These are phyloP conservation scores for Pythium dissotocum DNA, from an alignment of 352 stramenopile species.

Conservation along the genomic window DNA sequence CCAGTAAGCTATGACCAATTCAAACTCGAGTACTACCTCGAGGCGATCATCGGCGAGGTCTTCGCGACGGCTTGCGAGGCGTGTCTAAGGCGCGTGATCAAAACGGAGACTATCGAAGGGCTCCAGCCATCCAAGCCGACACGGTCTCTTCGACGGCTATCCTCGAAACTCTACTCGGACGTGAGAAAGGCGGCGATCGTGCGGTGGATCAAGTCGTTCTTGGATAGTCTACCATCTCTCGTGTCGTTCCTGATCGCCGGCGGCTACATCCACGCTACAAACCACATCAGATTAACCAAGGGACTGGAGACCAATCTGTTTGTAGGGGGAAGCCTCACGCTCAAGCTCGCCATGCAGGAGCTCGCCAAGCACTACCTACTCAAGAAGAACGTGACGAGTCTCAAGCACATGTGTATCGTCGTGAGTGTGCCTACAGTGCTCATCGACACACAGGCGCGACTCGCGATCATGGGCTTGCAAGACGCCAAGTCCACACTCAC, in stretches of 20 bases:
- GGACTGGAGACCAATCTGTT: constrained; percentile 19
- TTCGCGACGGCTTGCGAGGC: background rate
- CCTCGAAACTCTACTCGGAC: background rate
- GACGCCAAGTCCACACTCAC: constrained; percentile 23
- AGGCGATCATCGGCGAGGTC: background rate
- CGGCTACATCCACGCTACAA: constrained; percentile 8
- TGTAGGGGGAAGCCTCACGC: constrained; percentile 30
- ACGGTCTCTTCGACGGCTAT: background rate
- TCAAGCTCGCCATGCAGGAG: constrained; percentile 43
- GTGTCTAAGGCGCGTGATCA: background rate
- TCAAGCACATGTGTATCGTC: constrained; percentile 16
- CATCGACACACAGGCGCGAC: constrained; percentile 40
- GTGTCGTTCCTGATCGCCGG: constrained; percentile 4
- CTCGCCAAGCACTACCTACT: constrained; percentile 31
- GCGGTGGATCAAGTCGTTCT: background rate
- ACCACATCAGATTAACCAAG: background rate
- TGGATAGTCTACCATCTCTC: constrained; percentile 3
- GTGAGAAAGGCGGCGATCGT: background rate
- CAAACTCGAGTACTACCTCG: constrained; percentile 14
- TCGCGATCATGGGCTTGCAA: constrained; percentile 37
- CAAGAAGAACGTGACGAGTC: constrained; percentile 14
- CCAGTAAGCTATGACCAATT: background rate
- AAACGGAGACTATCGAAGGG: constrained; percentile 5
- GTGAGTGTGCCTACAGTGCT: constrained; percentile 38
- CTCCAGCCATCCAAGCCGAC: background rate